Evolutionary conservation across 257 asterid species (phyloP), one percentile per base, ranked within the genome.

Genomic region (Fraxinus pennsylvanica): DNA sequence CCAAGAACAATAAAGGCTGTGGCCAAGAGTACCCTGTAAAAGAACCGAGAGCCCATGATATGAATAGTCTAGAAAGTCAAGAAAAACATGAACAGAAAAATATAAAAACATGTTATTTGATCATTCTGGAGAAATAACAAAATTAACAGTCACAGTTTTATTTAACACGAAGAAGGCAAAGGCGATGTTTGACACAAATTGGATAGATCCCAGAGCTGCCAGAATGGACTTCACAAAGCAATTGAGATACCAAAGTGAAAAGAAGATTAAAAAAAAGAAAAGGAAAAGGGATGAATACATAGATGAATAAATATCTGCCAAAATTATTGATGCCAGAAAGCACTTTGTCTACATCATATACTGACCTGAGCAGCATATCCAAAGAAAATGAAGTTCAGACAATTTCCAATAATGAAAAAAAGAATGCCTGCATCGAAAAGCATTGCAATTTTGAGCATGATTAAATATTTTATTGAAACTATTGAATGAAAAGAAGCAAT

Each of bases 291-390:
- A 52, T 41, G 79, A 47, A 65, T 69, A 74, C 68, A 47, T 45
- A 85, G 77, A 75, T 71, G 73, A 73, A 54, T 30, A 77, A 77
- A 79, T 45, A 61, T 54, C 38, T 65, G 77, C 36, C 52, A 67
- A 78, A 38, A 38, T 38, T 57, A 70, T 77, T 80, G 71, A 74
- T 35, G 63, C 29, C 41, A 74, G 67, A 59, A 33, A 47, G 66
- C 21, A 47, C 57, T 72, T 67, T 75, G 41, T 32, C 29, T 78
- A 25, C 14, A 66, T 72, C 73, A n/a, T n/a, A 47, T 76, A 81
- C 97, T 85, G 73, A 94, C 98, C 96, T 92, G 99, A 77, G 99
- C 99, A 74, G 99, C 99, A 82, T 92, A 94, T 79, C 99, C 99
- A 80, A 94, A 94, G 22, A 97, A 94, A 80, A 94, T 74, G 89